Conservation (phyloP, 2,329 filamentous ascomycete genomes). For the Pyricularia sp. region DNA sequence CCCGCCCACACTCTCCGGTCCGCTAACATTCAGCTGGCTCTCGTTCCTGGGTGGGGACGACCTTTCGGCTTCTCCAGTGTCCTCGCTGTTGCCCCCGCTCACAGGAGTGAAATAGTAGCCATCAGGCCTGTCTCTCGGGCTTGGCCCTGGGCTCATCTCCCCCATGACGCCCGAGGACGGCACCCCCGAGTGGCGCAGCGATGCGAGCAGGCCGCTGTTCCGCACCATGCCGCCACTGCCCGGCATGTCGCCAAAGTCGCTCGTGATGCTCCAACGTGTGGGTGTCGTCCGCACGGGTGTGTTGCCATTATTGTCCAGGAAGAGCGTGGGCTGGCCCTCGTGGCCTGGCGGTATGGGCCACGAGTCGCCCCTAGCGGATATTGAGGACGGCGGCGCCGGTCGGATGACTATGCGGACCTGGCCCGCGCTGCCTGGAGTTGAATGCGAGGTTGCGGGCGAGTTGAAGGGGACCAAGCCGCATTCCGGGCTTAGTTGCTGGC, state of each 20-base stretch:
- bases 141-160: not conserved
- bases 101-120: not conserved
- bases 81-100: not conserved
- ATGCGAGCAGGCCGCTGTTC: not conserved
- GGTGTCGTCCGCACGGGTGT: slow-evolving; percentile 5
- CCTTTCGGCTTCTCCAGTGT: not conserved
- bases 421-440: slow-evolving; percentile 12
- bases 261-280: slow-evolving; percentile 18
- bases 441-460: slow-evolving; percentile 4
- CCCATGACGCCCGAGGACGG: slow-evolving; percentile 11
- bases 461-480: slow-evolving; percentile 4
- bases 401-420: slow-evolving; percentile 23
- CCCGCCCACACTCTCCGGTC: not conserved
- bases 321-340: slow-evolving; percentile 6
- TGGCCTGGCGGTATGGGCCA: slow-evolving; percentile 21
- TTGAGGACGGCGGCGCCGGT: slow-evolving; percentile 10
- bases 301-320: slow-evolving; percentile 10
- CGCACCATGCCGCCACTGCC: slow-evolving; percentile 5
- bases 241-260: slow-evolving; percentile 19
- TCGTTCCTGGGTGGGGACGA: not conserved
- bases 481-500: slow-evolving; percentile 22
- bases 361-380: slow-evolving; percentile 6
- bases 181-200: slow-evolving; percentile 7
- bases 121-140: not conserved
- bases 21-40: not conserved